Conservation (phyloP, 768 basidiomycete species). For the Podaxis sp. region DNA sequence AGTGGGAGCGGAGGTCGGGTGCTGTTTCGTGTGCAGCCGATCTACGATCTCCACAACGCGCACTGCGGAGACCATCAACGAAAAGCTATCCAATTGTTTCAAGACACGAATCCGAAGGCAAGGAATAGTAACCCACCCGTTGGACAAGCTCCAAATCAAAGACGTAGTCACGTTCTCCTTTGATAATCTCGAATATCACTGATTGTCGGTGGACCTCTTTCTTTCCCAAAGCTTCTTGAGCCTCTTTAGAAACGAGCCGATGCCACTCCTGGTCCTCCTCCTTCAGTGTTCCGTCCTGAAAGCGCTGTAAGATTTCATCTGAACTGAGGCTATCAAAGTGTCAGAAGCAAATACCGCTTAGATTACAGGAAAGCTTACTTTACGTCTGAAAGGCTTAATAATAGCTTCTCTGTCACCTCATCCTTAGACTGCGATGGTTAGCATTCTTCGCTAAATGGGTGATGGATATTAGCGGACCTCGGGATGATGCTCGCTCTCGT, state of each 20-base stretch:
- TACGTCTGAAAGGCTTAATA: not conserved
- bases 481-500: not conserved
- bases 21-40: no score
- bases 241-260: slow-evolving; percentile 68
- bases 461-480: not conserved
- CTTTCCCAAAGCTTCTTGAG: slow-evolving; percentile 68
- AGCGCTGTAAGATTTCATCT: slow-evolving; percentile 61
- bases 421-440: not conserved
- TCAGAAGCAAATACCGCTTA: slow-evolving; percentile 12
- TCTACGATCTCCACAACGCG: no score
- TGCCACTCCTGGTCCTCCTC: slow-evolving; percentile 85
- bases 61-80: slow-evolving; percentile 58
- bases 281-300: slow-evolving; percentile 63
- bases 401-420: not conserved
- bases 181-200: slow-evolving; percentile 85
- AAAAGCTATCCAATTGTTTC: slow-evolving; percentile 52
- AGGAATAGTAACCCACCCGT: slow-evolving; percentile 43
- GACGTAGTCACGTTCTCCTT: slow-evolving; percentile 87
- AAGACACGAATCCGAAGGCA: not conserved
- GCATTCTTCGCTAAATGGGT: not conserved
- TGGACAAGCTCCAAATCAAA: slow-evolving; percentile 69
- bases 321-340: slow-evolving; percentile 48
- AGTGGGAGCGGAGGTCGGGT: no score
- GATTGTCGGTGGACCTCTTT: slow-evolving; percentile 84
- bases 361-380: slow-evolving; percentile 23